Base-by-base conservation (phyloP, 768 basidiomycete species). In the Pisolithus albus region DNA sequence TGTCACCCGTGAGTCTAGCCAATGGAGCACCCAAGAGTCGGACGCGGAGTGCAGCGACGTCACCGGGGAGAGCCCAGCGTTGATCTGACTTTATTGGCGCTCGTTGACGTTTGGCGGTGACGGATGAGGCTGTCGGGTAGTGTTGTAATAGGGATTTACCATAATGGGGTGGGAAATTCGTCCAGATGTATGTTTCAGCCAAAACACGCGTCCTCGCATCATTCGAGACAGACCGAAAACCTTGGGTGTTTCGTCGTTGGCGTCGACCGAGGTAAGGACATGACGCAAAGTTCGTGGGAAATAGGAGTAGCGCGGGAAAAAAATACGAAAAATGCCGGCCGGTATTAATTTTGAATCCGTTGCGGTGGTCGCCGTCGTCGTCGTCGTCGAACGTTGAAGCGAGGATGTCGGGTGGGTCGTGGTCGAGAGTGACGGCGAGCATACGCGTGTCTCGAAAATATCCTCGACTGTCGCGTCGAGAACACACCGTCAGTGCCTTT, bases 401-500 rank as follows among this genome's bases (percentile, higher is more conserved):
- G 52, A 61, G 54, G 52, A 67, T 59, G 63, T 48, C 57, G 49
- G 53, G 53, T 50, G 53, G 56, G 59, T 52, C 52, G 38, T 51
- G 42, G 32, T 18, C 45, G 47, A 55, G 52, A 11, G 45, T 59
- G 50, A 43, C 54, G 50, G 56, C 53, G 52, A 28, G 48, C 60
- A 50, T 47, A 40, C 36, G 18, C 41, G 37, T 26, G 24, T 45
- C 43, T 16, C 24, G 43, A 45, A 45, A 30, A 18, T 45, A 18
- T 30, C 24, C 28, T 13, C 55, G 40, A 15, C 48, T 50, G 5
- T 49, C 56, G 28, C 49, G 56, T 49, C 73, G 76, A 53, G 67
- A 64, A 24, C 67, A 70, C 52, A 71, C 71, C 32, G 69, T 58
- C 24, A 69, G 76, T 18, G 75, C 72, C 1, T 73, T 77, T 53